A percentile compares a stretch with the other conserved stretches of the same genome.
Evolutionary conservation across 768 basidiomycete species (phyloP).

Genomic region (Psilocybe tampanensis): DNA sequence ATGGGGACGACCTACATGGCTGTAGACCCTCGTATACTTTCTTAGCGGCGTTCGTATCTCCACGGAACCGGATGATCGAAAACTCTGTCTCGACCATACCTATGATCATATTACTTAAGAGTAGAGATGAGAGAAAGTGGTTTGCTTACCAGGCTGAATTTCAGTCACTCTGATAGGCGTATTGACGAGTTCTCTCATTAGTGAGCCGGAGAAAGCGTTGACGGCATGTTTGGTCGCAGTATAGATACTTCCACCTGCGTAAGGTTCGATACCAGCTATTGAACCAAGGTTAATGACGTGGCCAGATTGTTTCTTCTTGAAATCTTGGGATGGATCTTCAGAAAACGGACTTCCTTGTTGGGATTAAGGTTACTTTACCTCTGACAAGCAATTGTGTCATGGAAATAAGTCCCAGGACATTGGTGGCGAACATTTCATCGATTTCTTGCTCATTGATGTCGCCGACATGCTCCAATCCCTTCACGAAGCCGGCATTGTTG

Average conservation of each 20-base stretch:
- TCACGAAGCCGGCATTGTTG: conserved; percentile 84
- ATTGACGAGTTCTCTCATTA: conserved; percentile 87
- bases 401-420: conserved; percentile 84
- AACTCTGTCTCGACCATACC: conserved; percentile 70
- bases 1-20: conserved; percentile 63
- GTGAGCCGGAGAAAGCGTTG: conserved; percentile 79
- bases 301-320: conserved; percentile 75
- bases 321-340: conserved; percentile 46
- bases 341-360: background rate
- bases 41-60: conserved; percentile 79
- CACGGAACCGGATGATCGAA: conserved; percentile 87
- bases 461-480: conserved; percentile 86
- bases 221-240: conserved; percentile 91
- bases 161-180: conserved; percentile 94
- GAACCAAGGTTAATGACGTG: conserved; percentile 97
- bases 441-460: conserved; percentile 76
- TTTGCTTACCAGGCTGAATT: conserved; percentile 78
- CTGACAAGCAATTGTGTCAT: conserved; percentile 76
- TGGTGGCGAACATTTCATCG: conserved; percentile 81
- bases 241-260: conserved; percentile 91
- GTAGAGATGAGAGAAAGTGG: background rate
- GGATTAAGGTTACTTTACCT: conserved; percentile 34
- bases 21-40: conserved; percentile 90
- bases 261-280: conserved; percentile 86
- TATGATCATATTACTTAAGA: conserved; percentile 10